These are phyloP conservation scores for Apiospora pterosperma DNA, from an alignment of 2,329 filamentous ascomycete genomes.

Conservation along the genomic window DNA sequence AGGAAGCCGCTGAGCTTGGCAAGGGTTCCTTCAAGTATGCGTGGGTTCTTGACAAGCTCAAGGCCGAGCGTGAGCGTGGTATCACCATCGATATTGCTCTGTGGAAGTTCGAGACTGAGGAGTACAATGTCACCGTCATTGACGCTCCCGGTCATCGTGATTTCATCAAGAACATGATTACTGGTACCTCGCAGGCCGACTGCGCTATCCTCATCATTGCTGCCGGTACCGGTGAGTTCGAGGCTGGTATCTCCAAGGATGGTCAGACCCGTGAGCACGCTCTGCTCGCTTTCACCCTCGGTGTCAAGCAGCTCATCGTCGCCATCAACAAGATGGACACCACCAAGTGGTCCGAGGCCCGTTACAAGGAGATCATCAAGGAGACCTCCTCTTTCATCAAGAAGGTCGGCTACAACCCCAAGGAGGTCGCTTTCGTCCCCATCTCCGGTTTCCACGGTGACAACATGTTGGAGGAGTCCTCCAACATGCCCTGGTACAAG, in stretches of 20 bases:
- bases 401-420: conserved; percentile 99
- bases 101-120: conserved; percentile 99
- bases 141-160: conserved; percentile 99
- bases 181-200: conserved; percentile 99
- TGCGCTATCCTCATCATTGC: conserved; percentile 99
- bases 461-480: conserved; percentile 92
- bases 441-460: conserved; percentile 99
- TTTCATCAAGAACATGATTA: conserved; percentile 99
- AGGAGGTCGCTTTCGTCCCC: conserved; percentile 95
- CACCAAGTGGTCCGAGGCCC: conserved; percentile 93
- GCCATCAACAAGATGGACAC: conserved; percentile 99
- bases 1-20: conserved; percentile 98
- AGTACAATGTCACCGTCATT: conserved; percentile 98
- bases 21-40: conserved; percentile 99
- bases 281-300: conserved; percentile 98
- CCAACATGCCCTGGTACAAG: conserved; percentile 99
- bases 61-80: conserved; percentile 99
- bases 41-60: conserved; percentile 99
- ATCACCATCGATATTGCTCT: conserved; percentile 99
- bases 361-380: conserved; percentile 99
- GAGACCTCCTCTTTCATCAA: conserved; percentile 99
- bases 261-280: conserved; percentile 99
- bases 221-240: conserved; percentile 99
- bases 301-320: conserved; percentile 99
- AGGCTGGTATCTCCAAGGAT: conserved; percentile 99